phyloP scores from a whole-genome alignment of 2,329 filamentous ascomycete genomes.

The Aureobasidium sp. region DNA sequence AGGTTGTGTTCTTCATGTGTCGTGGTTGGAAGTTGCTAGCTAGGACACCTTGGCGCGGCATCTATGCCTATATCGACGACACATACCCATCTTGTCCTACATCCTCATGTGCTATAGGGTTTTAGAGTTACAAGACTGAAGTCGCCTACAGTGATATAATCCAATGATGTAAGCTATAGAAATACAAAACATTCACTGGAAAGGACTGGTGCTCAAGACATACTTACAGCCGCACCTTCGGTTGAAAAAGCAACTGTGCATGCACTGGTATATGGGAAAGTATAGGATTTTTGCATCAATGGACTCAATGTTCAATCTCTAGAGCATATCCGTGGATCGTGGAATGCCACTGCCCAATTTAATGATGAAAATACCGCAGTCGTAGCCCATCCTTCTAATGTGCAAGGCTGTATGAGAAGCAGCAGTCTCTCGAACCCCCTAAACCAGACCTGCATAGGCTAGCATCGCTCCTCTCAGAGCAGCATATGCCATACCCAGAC shows the following conservation, averaged over 20 bases:
- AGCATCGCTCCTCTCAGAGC: not conserved
- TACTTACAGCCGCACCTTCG: too few relatives aligned
- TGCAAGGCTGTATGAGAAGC: not conserved
- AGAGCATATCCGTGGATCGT: not conserved
- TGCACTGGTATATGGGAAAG: too few relatives aligned
- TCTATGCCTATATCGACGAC: too few relatives aligned
- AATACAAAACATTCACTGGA: too few relatives aligned
- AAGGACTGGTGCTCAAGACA: too few relatives aligned
- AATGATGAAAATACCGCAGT: not conserved
- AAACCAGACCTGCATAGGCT: not conserved
- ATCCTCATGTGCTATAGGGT: too few relatives aligned
- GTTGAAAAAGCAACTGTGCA: too few relatives aligned
- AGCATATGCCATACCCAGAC: not conserved
- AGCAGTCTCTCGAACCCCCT: too few relatives aligned
- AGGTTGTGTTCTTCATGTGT: not conserved
- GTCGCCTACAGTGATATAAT: too few relatives aligned
- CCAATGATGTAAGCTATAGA: too few relatives aligned
- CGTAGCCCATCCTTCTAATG: not conserved
- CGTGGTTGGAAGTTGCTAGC: not conserved
- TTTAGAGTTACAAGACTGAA: too few relatives aligned
- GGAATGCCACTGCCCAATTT: not conserved
- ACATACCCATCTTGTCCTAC: too few relatives aligned
- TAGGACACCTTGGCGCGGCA: not conserved
- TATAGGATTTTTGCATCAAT: not conserved
- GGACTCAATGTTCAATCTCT: not conserved